Base-by-base conservation (phyloP, 345 rosid genomes). In the Rhizophora apiculata region DNA sequence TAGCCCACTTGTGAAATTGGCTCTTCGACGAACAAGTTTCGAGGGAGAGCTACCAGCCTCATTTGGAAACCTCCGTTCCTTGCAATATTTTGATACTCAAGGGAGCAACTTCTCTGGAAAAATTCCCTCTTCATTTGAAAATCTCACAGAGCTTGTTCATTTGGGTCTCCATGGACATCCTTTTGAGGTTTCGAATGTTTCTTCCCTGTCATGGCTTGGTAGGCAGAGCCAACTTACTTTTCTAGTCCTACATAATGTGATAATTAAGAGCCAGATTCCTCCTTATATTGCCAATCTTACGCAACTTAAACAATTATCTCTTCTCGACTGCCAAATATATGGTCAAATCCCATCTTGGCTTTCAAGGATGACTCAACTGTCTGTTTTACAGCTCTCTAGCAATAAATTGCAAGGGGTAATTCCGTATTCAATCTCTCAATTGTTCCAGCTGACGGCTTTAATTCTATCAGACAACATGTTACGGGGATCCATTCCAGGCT, bases 401-500 rank as follows among this genome's bases (percentile, higher is more conserved):
- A 52, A 52, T 20, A 2, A 52, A 19, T 3, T 52, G 56, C 20
- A 52, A 6, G 37, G 56, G 34, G 0, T 24, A 2, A 31, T 31
- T 31, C 34, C 24, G 24, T 24, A 24, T 24, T 24, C 24, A 24
- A 24, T 24, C 24, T 24, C 24, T 24, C 24, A 24, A 1, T 27
- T 27, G 18, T 29, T 31, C 34, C 34, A 31, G 6, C 56, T 15
- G 48, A 37, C 34, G 6, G 34, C 3, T 31, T 37, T 8, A 18
- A 3, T 8, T 27, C 19, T 31, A 31, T 31, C 34, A 31, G 13
- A 11, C n/a, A 76, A 76, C 32, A 8, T 0, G 21, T 21, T 76
- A 6, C 43, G 31, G 2, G 80, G 80, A 52, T 22, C 56, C 6
- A 52, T 52, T 52, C 56, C 56, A 19, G 24, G 1, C 19, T 20